Evolutionary conservation across 106 monocot species (phyloP), one percentile per base, ranked within the genome.

Genomic region (Phalaenopsis equestris): DNA sequence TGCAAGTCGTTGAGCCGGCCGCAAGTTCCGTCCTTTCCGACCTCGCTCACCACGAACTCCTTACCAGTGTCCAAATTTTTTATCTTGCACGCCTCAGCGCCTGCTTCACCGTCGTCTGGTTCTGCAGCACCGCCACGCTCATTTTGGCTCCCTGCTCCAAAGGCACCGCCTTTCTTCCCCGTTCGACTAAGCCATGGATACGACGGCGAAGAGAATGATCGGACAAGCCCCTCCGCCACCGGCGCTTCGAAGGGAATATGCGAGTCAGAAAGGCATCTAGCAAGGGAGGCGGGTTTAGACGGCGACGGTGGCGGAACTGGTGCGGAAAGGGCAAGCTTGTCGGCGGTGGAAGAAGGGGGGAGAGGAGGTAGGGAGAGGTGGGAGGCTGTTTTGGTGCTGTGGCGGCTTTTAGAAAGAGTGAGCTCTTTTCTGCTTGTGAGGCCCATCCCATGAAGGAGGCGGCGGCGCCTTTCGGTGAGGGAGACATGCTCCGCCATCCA

Each of bases 371-470:
- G 37, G 56, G 36, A 72, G 1, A 52, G 24, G 39, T 6, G 67
- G 75, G 75, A 82, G 72, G 72, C 17, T 72, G 21, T 3, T 24
- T 30, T 47, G 56, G 42, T n/a, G 18, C 24, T 37, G 39, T 75
- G 21, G 3, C 42, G 46, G 23, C n/a, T 41, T 67, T 8, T 64
- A 47, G 41, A 42, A 18, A 24, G 21, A 58, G 80, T 75, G 39
- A 89, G 57, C 76, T 83, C 80, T 80, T 82, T 82, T 73, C 87
- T 79, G 81, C 86, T 88, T 75, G 88, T 41, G 52, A 98, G 84
- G 18, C 98, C 98, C 98, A 98, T 94, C 61, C 90, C 98, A 16
- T 91, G 83, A 10, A 94, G 84, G 21, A 98, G 91, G 52, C 81
- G 87, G 16, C 83, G 86, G 42, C 98, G 92, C 17, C 98, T 87